Evolutionary conservation across 805 yeast genomes (phyloP), one percentile per base, ranked within the genome.

Genomic region (Lipomyces mesembrius): DNA sequence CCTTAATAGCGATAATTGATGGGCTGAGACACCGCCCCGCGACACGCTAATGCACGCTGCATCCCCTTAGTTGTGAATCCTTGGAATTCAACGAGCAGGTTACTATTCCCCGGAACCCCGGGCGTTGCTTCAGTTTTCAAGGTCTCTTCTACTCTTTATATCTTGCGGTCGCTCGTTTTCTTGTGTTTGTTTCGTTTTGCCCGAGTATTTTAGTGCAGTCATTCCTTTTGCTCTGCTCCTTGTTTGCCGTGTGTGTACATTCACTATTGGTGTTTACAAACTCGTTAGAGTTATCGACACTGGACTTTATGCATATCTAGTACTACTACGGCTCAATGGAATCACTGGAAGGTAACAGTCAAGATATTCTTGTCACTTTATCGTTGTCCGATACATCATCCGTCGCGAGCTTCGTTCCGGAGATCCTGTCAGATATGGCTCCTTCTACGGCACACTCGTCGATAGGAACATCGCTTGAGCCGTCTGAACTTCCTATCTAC

Each of bases 341-440:
- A 17, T 17, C 37, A 11, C 22, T 14, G 27, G 29, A 20, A 27
- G 62, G 57, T 11, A 25, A 27, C 25, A 8, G 52, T 20, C 64
- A 29, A 2, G 64, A 62, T 8, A 57, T 57, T 17, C 54, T 62
- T 14, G 57, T 62, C 32, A 57, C 56, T 0, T 34, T 27, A 29
- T 46, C 63, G 20, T 46, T 62, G 37, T 62, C 64, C 17, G 64
- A 62, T 20, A 35, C 53, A 6, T 29, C 53, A 8, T 39, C 60
- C 14, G 32, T 25, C 54, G 27, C 60, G 20, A 46, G 53, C 11
- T 51, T 57, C 53, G 27, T 51, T 32, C 60, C 32, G 27, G 60
- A 57, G 17, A 34, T 20, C 5, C 43, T 57, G 34, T n/a, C 56
- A 49, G 64, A 56, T 12, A 11, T 22, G 27, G 25, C 27, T 9